phyloP scores from a whole-genome alignment of 352 stramenopile species.

The Phytophthora tentaculata region DNA sequence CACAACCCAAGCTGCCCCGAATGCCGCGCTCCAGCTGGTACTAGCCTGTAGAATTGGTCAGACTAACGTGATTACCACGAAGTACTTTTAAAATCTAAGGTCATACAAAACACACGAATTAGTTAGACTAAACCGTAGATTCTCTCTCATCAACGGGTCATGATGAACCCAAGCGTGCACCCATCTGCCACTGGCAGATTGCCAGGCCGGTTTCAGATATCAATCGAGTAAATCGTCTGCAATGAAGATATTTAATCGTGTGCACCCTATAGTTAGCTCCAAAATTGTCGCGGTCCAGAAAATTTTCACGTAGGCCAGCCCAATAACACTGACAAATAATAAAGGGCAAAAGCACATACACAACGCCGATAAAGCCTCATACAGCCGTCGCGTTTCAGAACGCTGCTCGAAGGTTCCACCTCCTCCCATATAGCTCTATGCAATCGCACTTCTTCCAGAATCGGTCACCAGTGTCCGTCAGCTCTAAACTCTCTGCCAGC shows the following conservation, averaged over 20 bases:
- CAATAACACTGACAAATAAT: no score
- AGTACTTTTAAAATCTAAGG: no score
- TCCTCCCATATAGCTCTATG: conserved; percentile 2
- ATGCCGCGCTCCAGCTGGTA: conserved; percentile 51
- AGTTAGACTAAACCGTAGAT: no score
- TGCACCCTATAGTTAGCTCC: no score
- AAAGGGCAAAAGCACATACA: not conserved
- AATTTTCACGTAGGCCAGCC: not conserved
- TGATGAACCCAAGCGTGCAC: no score
- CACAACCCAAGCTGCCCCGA: conserved; percentile 66
- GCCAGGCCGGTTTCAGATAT: no score
- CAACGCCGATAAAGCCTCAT: not conserved
- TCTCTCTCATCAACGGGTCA: no score
- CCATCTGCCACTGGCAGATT: no score
- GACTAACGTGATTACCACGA: not conserved
- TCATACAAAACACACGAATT: not conserved
- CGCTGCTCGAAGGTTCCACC: conserved; percentile 26
- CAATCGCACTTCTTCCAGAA: conserved; percentile 8
- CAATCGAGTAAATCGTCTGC: no score
- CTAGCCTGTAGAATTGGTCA: conserved; percentile 11
- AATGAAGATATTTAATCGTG: no score
- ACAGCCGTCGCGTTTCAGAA: conserved; percentile 7
- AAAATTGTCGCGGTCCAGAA: no score
- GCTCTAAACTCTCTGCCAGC: conserved; percentile 17
- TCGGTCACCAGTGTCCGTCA: not conserved